Evolutionary conservation across 768 basidiomycete species (phyloP).

Genomic region (Trametes punicea): DNA sequence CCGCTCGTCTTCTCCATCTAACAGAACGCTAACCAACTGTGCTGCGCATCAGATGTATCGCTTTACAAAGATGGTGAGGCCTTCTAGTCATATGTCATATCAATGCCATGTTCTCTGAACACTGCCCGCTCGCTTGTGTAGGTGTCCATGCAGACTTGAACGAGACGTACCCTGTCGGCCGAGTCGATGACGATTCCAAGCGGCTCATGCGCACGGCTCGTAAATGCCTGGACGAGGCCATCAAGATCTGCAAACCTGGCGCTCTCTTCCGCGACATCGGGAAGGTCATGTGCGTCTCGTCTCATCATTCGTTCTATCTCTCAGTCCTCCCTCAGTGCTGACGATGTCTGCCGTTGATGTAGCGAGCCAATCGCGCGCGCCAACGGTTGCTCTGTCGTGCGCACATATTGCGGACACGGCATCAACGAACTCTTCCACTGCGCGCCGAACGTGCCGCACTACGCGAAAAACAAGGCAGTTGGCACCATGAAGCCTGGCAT

Average conservation of each 20-base stretch:
- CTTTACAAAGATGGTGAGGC: slow-evolving; percentile 75
- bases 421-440: slow-evolving; percentile 84
- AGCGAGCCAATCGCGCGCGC: slow-evolving; percentile 85
- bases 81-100: no score
- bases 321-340: background rate
- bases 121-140: slow-evolving; percentile 24
- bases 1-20: background rate
- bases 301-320: background rate
- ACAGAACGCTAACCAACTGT: background rate
- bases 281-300: slow-evolving; percentile 66
- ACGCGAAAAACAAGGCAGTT: slow-evolving; percentile 89
- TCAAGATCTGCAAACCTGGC: slow-evolving; percentile 92
- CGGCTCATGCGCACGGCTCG: slow-evolving; percentile 82
- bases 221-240: slow-evolving; percentile 82
- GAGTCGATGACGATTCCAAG: slow-evolving; percentile 77
- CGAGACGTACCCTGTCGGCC: slow-evolving; percentile 87
- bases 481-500: slow-evolving; percentile 94
- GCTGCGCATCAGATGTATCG: slow-evolving; percentile 58
- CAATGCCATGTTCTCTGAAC: background rate
- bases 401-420: slow-evolving; percentile 90
- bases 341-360: background rate
- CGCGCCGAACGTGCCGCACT: slow-evolving; percentile 88
- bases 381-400: slow-evolving; percentile 85
- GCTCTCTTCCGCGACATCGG: slow-evolving; percentile 86
- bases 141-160: slow-evolving; percentile 94